Conservation (phyloP, 176 grass and related monocot species). For the Paspalum notatum region DNA sequence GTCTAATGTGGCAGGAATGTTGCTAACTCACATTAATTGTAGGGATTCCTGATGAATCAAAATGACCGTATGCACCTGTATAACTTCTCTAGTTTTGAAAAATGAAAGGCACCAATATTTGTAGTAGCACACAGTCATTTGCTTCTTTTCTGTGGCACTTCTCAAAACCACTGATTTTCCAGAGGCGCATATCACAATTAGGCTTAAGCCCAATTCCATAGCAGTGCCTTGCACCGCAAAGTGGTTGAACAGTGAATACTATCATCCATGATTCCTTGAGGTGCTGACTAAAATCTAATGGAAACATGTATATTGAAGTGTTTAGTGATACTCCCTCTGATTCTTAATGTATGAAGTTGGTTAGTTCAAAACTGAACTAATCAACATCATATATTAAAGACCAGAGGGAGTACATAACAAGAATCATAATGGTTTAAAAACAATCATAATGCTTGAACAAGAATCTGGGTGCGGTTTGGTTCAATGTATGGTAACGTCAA, state of each 20-base stretch:
- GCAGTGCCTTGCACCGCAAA: constrained; percentile 2
- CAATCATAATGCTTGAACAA: too few relatives aligned
- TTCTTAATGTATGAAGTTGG: too few relatives aligned
- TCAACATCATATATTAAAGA: too few relatives aligned
- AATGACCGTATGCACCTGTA: constrained; percentile 3
- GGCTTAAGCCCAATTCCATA: neutral
- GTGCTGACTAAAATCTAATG: constrained; percentile 8
- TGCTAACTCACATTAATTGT: constrained; percentile 9
- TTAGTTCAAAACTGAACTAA: too few relatives aligned
- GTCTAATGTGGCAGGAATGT: neutral
- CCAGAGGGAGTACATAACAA: neutral
- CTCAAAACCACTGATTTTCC: neutral
- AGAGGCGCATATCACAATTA: neutral
- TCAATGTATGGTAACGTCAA: too few relatives aligned
- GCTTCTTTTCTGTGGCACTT: neutral
- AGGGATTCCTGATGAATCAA: neutral
- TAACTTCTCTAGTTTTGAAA: neutral
- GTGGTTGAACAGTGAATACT: constrained; percentile 7
- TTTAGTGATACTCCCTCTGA: neutral
- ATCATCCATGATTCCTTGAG: constrained; percentile 12
- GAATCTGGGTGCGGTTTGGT: too few relatives aligned
- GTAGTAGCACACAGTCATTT: constrained; percentile 5
- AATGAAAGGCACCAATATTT: constrained; percentile 4
- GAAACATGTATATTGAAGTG: neutral
- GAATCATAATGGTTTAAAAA: neutral